These are phyloP conservation scores for Cercospora janseana DNA, from an alignment of 2,329 filamentous ascomycete species.

Conservation along the genomic window DNA sequence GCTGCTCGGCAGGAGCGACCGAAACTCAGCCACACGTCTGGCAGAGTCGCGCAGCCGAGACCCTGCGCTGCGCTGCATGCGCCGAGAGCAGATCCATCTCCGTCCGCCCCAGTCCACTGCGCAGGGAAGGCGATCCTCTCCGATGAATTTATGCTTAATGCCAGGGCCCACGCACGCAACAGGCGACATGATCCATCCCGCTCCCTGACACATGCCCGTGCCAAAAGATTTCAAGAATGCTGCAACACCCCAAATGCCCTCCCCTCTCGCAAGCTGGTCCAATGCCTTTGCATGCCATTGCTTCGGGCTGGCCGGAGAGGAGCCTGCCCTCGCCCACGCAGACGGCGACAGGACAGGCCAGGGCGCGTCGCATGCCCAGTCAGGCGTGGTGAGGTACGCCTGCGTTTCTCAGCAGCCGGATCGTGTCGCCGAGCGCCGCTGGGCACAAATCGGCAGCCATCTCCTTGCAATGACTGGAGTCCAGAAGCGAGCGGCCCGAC, in stretches of 20 bases:
- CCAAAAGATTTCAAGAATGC: neutral
- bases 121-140: neutral
- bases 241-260: too few species aligned
- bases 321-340: neutral
- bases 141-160: conserved; percentile 2
- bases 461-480: conserved; percentile 1
- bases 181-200: neutral
- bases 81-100: conserved; percentile 5
- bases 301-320: too few species aligned
- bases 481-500: neutral
- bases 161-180: neutral
- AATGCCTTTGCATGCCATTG: too few species aligned
- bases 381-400: neutral
- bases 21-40: conserved; percentile 8
- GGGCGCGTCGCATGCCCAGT: neutral
- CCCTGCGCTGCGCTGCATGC: neutral
- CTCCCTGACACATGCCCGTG: too few species aligned
- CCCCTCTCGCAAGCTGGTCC: too few species aligned
- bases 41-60: conserved; percentile 1
- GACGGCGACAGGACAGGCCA: conserved; percentile 1
- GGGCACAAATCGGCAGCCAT: neutral
- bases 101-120: conserved; percentile 1
- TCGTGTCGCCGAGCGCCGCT: conserved; percentile 3
- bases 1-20: neutral
- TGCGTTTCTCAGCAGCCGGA: neutral